These are phyloP conservation scores for Ceratobasidium sp. DNA, from an alignment of 1,284 basidiomycete genomes.

Conservation along the genomic window DNA sequence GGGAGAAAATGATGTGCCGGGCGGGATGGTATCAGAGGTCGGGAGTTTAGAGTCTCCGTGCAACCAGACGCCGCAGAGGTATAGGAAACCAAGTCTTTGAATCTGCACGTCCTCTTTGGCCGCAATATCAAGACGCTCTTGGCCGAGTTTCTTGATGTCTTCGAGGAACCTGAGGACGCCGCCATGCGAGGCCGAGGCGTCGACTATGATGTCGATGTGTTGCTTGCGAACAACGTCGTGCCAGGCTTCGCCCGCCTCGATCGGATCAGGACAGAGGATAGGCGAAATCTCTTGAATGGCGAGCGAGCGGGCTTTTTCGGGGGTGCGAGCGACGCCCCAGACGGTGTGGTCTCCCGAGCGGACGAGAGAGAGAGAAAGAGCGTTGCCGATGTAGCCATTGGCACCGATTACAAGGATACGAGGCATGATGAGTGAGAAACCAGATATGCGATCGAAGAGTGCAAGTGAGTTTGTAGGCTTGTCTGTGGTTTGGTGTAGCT, in stretches of 20 bases:
- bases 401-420: constrained; percentile 7
- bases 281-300: constrained; percentile 17
- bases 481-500: neutral
- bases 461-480: too few relatives aligned
- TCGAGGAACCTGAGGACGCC: neutral
- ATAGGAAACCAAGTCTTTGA: constrained; percentile 9
- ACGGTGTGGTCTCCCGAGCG: constrained; percentile 24
- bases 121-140: neutral
- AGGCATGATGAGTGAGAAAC: neutral
- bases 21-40: neutral
- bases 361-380: neutral
- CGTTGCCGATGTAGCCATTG: constrained; percentile 17
- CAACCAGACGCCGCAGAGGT: constrained; percentile 16
- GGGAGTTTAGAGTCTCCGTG: neutral
- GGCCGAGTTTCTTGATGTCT: constrained; percentile 10
- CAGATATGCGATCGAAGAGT: neutral
- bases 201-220: constrained; percentile 15
- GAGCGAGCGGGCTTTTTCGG: constrained; percentile 17
- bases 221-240: constrained; percentile 14
- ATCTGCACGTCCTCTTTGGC: neutral
- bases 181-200: neutral
- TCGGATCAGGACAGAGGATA: neutral
- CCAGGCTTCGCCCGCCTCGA: neutral
- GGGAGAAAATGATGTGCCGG: neutral
- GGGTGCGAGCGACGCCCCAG: constrained; percentile 13